Base-by-base conservation (phyloP, 768 basidiomycete species). In the Podaxis sp. region DNA sequence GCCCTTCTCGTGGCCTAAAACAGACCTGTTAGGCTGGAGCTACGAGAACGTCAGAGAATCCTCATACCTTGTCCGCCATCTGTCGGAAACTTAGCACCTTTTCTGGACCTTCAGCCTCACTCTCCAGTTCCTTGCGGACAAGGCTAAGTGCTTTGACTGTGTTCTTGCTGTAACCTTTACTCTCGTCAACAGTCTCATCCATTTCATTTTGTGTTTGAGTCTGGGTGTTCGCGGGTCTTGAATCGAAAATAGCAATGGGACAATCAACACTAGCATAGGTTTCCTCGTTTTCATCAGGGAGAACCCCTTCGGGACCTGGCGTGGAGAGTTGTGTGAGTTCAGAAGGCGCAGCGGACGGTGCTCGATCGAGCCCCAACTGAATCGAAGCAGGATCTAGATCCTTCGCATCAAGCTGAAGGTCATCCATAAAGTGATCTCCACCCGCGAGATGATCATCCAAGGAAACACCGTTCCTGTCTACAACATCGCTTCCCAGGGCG, bases 1-100 rank as follows among this genome's bases (percentile, higher is more conserved):
- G 95, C 97, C 46, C 94, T 87, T 52, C 93, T 89, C 9, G 93
- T 91, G 12, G 95, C 90, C 93, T 96, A 68, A 13, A 36, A 54
- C 17, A 55, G 39, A 55, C 42, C 8, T 55, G 13, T 66, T 44
- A 60, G 57, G 51, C 9, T 36, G 5, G 22, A 19, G 63, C 15
- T 55, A 11, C 24, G 40, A 59, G 26, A 52, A 26, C 17, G 15
- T 26, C 38, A 53, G 33, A n/a, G 57, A 42, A 57, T 39, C 33
- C 42, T 58, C 76, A 46, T 63, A 92, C 93, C 80, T 93, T 93
- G 66, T 90, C 82, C 13, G 93, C 82, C 79, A 94, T 82, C 69
- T 84, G 79, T 44, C 84, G 83, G 79, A 98, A 98, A 70, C 89
- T 92, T 68, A 96, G 76, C 8, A 76, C 74, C 73, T 87, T 90